Base-by-base conservation (phyloP, 306 rosid species). In the Acmispon strigosus region DNA sequence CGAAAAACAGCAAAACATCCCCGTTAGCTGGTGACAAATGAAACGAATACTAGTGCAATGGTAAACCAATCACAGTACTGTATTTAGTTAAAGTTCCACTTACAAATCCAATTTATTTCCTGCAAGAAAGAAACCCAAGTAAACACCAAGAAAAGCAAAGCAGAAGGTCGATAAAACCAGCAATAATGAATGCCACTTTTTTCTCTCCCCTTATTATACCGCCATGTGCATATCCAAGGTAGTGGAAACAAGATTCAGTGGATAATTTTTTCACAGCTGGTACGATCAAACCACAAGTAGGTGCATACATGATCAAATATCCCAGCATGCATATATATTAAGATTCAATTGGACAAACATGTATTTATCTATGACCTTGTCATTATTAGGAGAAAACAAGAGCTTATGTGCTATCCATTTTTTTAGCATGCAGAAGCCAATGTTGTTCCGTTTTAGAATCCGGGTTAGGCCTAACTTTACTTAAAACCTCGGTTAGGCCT, bases 141-240 rank as follows among this genome's bases (percentile, higher is more conserved):
- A 49, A 54, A 44, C 4, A 48, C 52, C 29, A 36, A 45, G 66
- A 51, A 56, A 70, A 69, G 69, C 9, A 45, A 65, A 17, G n/a
- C n/a, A n/a, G n/a, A 64, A 65, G 54, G 69, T 67, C 57, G 62
- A 49, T 7, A 63, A 71, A 63, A 54, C 47, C 56, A 68, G 70
- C 74, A 72, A 78, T 48, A 65, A 75, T 53, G 43, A 45, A 65
- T 42, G 18, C 20, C 73, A 37, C 65, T 64, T 72, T 37, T 58
- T 18, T 47, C 43, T 57, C 29, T 51, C 17, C 65, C 58, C 48
- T 72, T 67, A 76, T 72, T 62, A 68, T 71, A 62, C 52, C 69
- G 62, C 85, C 85, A 81, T 76, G 85, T 77, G 85, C 80, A 66
- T 3, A 77, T 76, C 70, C 68, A 59, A 65, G 68, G 60, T 66